A percentile compares a stretch with the other conserved stretches of the same genome.
Conservation (phyloP, 139 green algal species). For the Limnomonas spitsbergensis region DNA sequence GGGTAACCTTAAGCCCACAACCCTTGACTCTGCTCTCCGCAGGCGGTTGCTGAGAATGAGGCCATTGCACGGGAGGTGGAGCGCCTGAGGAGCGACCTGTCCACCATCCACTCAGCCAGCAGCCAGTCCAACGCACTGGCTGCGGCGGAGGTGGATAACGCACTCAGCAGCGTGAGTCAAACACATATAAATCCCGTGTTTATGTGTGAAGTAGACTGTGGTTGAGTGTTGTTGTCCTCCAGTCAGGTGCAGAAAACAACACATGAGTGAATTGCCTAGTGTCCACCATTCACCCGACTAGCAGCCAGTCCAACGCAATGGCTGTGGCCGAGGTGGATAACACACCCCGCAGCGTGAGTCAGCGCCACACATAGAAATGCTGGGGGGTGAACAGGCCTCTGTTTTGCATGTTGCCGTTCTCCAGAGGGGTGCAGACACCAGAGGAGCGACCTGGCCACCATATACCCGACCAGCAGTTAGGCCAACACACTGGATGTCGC, state of each 20-base stretch:
- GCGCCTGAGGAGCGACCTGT: slow-evolving; percentile 29
- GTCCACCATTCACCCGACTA: slow-evolving; percentile 23
- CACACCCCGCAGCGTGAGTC: too few relatives aligned
- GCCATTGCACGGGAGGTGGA: slow-evolving; percentile 27
- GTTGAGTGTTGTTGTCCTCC: too few relatives aligned
- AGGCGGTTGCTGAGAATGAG: slow-evolving; percentile 29
- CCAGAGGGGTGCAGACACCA: too few relatives aligned
- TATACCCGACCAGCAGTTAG: too few relatives aligned
- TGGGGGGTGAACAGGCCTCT: too few relatives aligned
- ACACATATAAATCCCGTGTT: too few relatives aligned
- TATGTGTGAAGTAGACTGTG: too few relatives aligned
- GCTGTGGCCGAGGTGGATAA: slow-evolving; percentile 25
- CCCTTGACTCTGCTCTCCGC: background rate
- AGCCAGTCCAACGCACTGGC: slow-evolving; percentile 11
- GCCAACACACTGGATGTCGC: too few relatives aligned
- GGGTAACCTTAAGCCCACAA: too few relatives aligned
- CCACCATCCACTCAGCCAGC: slow-evolving; percentile 22
- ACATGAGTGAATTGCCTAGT: slow-evolving; percentile 31
- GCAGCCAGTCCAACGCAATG: slow-evolving; percentile 7
- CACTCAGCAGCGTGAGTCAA: slow-evolving; percentile 28
- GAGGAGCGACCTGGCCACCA: too few relatives aligned
- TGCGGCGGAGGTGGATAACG: slow-evolving; percentile 23
- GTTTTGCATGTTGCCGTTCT: too few relatives aligned
- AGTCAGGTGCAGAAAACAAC: slow-evolving; percentile 20
- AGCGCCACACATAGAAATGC: too few relatives aligned